A percentile compares a stretch with the other conserved stretches of the same genome.
These are phyloP conservation scores for Tolypocladium amazonense DNA, from an alignment of 2,329 filamentous ascomycete species.

Conservation along the genomic window DNA sequence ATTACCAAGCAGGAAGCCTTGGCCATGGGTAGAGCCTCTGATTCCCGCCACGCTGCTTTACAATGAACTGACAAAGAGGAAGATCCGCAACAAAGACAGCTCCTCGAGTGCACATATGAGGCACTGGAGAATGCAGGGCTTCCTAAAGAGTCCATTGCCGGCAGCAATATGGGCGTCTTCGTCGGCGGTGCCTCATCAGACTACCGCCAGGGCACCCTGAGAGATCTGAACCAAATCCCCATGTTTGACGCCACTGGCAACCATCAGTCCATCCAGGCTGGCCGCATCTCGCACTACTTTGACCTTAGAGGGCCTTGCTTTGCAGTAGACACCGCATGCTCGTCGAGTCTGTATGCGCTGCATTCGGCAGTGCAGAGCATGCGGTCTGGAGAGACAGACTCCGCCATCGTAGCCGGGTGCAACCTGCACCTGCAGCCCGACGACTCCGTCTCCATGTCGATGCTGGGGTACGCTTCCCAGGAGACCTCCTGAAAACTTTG, in stretches of 20 bases:
- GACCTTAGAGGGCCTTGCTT: constrained; percentile 43
- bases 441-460: constrained; percentile 17
- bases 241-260: constrained; percentile 41
- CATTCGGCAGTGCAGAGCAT: constrained; percentile 40
- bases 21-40: constrained; percentile 27
- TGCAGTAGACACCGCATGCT: constrained; percentile 41
- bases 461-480: constrained; percentile 12
- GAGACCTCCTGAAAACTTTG: neutral
- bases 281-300: constrained; percentile 44
- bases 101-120: constrained; percentile 44
- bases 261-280: constrained; percentile 41
- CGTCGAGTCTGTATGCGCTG: constrained; percentile 37
- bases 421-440: constrained; percentile 37
- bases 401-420: constrained; percentile 36
- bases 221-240: constrained; percentile 34
- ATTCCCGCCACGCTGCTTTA: accelerated
- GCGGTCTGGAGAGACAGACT: constrained; percentile 31
- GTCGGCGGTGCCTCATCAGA: constrained; percentile 36
- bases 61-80: neutral
- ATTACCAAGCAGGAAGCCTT: constrained; percentile 38
- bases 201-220: constrained; percentile 32
- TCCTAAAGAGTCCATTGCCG: constrained; percentile 33
- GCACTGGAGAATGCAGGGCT: constrained; percentile 42
- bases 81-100: constrained; percentile 42
- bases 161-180: constrained; percentile 38